A percentile compares a stretch with the other conserved stretches of the same genome.
phyloP scores from a whole-genome alignment of 2,329 filamentous ascomycete species.

The Diplocarpon mali region DNA sequence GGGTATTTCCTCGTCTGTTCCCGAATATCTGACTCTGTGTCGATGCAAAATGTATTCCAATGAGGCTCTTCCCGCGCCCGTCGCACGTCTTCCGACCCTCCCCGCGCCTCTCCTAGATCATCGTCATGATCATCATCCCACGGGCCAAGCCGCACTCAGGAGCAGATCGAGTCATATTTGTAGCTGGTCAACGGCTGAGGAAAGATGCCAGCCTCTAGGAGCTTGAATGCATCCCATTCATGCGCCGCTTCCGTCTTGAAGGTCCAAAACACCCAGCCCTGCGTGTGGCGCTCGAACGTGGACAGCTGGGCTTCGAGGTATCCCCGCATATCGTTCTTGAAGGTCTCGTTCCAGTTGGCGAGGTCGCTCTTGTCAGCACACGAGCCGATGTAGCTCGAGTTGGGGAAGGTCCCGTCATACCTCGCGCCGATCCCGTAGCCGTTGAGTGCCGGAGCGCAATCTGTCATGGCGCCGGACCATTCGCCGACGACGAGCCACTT shows the following conservation, averaged over 20 bases:
- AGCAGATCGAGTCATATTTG: conserved; percentile 17
- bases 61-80: too few species aligned
- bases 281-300: conserved; percentile 37
- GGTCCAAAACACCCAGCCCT: conserved; percentile 48
- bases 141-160: conserved; percentile 3
- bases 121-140: not conserved
- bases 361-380: conserved; percentile 43
- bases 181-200: conserved; percentile 31
- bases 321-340: conserved; percentile 35
- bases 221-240: conserved; percentile 41
- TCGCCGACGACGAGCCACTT: conserved; percentile 61
- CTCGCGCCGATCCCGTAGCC: conserved; percentile 49
- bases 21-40: too few species aligned
- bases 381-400: conserved; percentile 37
- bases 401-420: conserved; percentile 41
- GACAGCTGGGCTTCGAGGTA: conserved; percentile 45
- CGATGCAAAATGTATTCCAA: too few species aligned
- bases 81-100: too few species aligned
- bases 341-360: conserved; percentile 30
- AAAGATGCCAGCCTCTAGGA: conserved; percentile 40
- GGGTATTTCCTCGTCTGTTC: too few species aligned
- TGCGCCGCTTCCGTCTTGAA: conserved; percentile 43
- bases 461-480: conserved; percentile 58
- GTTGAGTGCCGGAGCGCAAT: conserved; percentile 41
- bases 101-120: too few species aligned